Base-by-base conservation (phyloP, 1,284 basidiomycete genomes). In the Bjerkandera adusta region DNA sequence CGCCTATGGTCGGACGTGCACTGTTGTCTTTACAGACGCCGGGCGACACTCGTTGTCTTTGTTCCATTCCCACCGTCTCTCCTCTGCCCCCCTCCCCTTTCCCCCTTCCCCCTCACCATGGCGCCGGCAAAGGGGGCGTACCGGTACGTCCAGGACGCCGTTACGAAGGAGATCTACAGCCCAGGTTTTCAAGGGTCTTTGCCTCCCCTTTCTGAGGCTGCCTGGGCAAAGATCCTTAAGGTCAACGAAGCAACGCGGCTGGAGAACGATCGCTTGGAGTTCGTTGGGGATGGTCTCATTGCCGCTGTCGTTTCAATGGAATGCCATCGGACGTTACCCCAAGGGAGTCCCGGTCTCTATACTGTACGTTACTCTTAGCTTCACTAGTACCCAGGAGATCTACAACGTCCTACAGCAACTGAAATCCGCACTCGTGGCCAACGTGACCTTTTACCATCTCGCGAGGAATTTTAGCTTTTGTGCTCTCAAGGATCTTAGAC, bases 261-360 rank as follows among this genome's bases (percentile, higher is more conserved):
- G 4, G 58, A 62, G 48, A 63, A 64, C 47, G 64, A 67, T 16
- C 57, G 63, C 21, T 52, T 66, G 26, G 64, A 67, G 51, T 67
- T 63, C 45, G 42, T 67, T 11, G 65, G 65, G 13, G 65, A 67
- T 45, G 63, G 62, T 25, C 48, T 66, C 16, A 65, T 67, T 59
- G 63, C 66, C 51, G 59, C 63, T 41, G 61, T n/a, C n/a, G n/a
- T n/a, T n/a, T n/a, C n/a, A n/a, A n/a, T n/a, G n/a, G n/a, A n/a
- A n/a, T n/a, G n/a, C n/a, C n/a, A n/a, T n/a, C n/a, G n/a, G n/a
- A n/a, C n/a, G 32, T 46, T 58, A 16, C 64, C 65, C 6, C 38
- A 57, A 4, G 62, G 60, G 6, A 48, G 48, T 3, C 61, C 65
- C 5, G 50, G 57, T 36, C 52, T 67, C 15, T 63, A 62, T 44